Evolutionary conservation across 345 rosid species (phyloP).

Genomic region (Populus pruinosa): DNA sequence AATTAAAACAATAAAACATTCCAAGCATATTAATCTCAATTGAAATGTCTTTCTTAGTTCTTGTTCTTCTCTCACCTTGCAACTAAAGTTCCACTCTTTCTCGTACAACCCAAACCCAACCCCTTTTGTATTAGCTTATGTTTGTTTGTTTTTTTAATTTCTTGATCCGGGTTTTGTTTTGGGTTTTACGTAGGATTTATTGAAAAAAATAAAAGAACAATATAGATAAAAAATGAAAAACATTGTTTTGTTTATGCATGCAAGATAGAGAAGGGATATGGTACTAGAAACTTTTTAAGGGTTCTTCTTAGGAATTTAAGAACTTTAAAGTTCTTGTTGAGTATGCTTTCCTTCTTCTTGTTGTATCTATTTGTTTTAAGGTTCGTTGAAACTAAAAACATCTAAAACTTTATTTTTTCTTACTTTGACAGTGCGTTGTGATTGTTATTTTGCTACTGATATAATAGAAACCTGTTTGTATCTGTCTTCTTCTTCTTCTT

Average conservation of each 20-base stretch:
- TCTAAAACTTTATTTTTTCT: neutral
- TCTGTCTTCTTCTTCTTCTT: neutral
- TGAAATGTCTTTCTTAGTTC: neutral
- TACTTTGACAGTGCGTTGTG: neutral
- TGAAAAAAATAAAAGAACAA: slow-evolving; percentile 1
- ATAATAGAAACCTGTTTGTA: neutral
- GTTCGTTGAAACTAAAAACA: neutral
- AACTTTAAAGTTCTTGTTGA: slow-evolving; percentile 92
- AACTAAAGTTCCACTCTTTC: neutral
- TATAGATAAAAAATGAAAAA: neutral
- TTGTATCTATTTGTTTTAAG: neutral
- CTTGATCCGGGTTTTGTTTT: neutral
- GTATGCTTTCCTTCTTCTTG: slow-evolving; percentile 25
- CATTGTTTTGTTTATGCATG: neutral
- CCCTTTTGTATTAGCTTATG: neutral
- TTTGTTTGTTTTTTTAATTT: neutral
- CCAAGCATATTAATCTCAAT: neutral
- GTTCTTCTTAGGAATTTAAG: slow-evolving; percentile 38
- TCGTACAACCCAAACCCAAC: too few species aligned
- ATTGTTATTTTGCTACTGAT: neutral
- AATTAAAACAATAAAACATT: too few species aligned
- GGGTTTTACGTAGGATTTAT: neutral
- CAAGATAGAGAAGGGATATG: slow-evolving; percentile 57
- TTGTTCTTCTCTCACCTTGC: neutral
- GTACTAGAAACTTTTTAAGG: slow-evolving; percentile 58